phyloP scores from a whole-genome alignment of 2,329 filamentous ascomycete species.

The Diaporthe sp. region DNA sequence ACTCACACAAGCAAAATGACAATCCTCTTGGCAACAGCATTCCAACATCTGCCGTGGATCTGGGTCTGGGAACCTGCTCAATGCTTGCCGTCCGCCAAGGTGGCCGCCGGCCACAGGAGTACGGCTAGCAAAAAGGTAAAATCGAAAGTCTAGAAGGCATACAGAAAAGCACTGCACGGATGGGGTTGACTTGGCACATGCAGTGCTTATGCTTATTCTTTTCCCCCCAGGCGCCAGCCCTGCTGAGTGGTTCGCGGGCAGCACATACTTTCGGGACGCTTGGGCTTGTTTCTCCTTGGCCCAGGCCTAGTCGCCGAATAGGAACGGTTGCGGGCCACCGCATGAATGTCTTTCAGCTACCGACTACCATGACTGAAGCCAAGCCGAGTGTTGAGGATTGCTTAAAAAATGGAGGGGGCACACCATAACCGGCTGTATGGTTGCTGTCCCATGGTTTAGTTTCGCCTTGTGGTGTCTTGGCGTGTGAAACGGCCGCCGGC shows the following conservation, averaged over 20 bases:
- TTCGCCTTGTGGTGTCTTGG: not conserved
- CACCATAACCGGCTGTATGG: not conserved
- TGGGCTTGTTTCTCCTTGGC: slow-evolving; percentile 13
- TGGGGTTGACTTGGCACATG: not conserved
- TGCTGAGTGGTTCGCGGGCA: slow-evolving; percentile 4
- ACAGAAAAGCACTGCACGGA: not conserved
- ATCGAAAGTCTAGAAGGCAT: not conserved
- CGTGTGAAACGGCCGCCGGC: slow-evolving; percentile 2
- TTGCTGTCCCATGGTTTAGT: not conserved
- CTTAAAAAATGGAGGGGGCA: not conserved
- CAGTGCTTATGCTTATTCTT: not conserved
- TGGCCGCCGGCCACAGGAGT: slow-evolving; percentile 12
- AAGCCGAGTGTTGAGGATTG: not conserved
- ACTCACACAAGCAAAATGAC: not conserved
- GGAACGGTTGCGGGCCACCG: not conserved
- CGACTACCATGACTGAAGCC: not conserved
- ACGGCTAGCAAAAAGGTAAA: not conserved
- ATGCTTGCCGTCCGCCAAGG: not conserved
- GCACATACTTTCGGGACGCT: slow-evolving; percentile 7
- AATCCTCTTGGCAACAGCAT: not conserved
- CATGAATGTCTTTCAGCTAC: not conserved
- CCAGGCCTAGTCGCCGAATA: not conserved
- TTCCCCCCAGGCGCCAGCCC: not conserved
- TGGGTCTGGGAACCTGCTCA: not conserved
- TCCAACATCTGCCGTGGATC: not conserved